Conservation (phyloP, 257 asterid genomes). For the Salvia hispanica region DNA sequence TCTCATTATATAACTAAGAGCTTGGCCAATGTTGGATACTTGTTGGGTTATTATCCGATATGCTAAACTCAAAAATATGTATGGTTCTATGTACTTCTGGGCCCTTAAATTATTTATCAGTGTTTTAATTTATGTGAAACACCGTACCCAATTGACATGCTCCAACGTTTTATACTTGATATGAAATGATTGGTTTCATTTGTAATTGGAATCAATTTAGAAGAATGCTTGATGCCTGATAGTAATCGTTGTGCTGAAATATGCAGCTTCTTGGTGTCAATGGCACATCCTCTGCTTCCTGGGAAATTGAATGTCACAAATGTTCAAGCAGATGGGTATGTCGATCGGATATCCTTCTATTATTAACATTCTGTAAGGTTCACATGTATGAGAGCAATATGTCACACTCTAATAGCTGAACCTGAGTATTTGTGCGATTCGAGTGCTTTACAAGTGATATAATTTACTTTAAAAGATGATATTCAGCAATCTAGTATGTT, state of each 20-base stretch:
- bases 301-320: constrained; percentile 66
- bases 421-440: constrained; percentile 17
- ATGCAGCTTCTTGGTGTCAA: constrained; percentile 81
- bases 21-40: constrained; percentile 12
- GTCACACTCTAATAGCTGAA: constrained; percentile 19
- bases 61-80: not conserved
- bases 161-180: constrained; percentile 13
- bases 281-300: constrained; percentile 71
- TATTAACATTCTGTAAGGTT: constrained; percentile 10
- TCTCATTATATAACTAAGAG: not conserved
- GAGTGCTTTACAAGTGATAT: not conserved
- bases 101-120: not conserved
- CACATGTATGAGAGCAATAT: constrained; percentile 11
- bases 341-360: constrained; percentile 24
- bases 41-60: not conserved
- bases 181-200: constrained; percentile 6
- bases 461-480: constrained; percentile 13
- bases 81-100: constrained; percentile 4
- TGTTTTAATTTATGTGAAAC: constrained; percentile 22
- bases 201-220: constrained; percentile 1
- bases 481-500: constrained; percentile 12
- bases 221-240: constrained; percentile 19
- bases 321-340: constrained; percentile 87
- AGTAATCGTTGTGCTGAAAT: constrained; percentile 15
- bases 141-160: constrained; percentile 20